Evolutionary conservation across 2,329 filamentous ascomycete species (phyloP).

Genomic region (Thelonectria discophora): DNA sequence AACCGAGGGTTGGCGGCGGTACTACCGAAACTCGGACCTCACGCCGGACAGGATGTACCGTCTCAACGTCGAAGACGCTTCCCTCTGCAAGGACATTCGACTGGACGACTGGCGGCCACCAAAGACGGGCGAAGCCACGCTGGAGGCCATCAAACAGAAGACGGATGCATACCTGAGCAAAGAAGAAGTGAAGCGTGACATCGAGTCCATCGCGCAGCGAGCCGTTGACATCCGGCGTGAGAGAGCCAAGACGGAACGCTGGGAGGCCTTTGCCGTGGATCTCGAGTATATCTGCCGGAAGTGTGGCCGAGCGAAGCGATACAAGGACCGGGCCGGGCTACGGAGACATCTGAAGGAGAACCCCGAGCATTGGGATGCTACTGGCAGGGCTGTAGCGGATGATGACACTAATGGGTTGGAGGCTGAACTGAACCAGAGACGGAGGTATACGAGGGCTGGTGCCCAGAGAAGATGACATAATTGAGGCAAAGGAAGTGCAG

Average conservation of each 20-base stretch:
- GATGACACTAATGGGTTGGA: not conserved
- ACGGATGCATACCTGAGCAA: not conserved
- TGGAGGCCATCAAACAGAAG: not conserved
- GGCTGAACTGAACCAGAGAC: not conserved
- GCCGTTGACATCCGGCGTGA: not conserved
- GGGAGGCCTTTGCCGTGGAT: not conserved
- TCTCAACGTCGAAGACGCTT: constrained; percentile 4
- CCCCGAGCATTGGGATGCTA: not conserved
- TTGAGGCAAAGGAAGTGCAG: too few species aligned
- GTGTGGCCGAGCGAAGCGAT: not conserved
- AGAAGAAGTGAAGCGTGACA: not conserved
- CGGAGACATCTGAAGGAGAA: not conserved
- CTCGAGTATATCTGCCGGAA: not conserved
- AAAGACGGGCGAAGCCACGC: not conserved
- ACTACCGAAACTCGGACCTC: not conserved
- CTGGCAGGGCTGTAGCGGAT: not conserved
- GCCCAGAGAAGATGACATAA: not conserved
- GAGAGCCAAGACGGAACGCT: not conserved
- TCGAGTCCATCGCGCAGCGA: not conserved
- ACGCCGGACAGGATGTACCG: not conserved
- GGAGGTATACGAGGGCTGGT: not conserved
- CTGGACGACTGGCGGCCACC: constrained; percentile 15
- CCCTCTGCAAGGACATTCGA: not conserved
- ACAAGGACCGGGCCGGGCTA: not conserved
- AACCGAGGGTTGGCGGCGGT: not conserved